Percentiles rank a stretch among this genome's conserved stretches.
These are phyloP conservation scores for Botrytis byssoidea DNA, from an alignment of 2,329 filamentous ascomycete genomes.

Conservation along the genomic window DNA sequence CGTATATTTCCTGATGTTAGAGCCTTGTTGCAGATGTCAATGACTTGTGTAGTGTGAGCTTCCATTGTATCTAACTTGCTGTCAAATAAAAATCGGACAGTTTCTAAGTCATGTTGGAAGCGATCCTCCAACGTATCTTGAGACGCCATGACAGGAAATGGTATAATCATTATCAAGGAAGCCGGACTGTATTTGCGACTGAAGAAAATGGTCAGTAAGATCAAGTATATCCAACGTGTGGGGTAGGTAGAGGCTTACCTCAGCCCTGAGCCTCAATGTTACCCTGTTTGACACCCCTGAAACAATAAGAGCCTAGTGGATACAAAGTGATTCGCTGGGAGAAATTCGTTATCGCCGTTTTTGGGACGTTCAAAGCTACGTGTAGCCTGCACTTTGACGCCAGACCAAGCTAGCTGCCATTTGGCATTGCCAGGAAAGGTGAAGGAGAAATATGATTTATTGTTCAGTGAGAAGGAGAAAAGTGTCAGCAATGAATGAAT, in stretches of 20 bases:
- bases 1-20: not conserved
- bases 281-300: not conserved
- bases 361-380: too few relatives aligned
- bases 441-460: too few relatives aligned
- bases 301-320: not conserved
- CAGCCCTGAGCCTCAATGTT: not conserved
- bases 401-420: too few relatives aligned
- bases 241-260: not conserved
- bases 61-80: not conserved
- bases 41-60: not conserved
- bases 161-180: not conserved
- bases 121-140: not conserved
- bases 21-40: not conserved
- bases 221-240: not conserved
- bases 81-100: not conserved
- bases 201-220: not conserved
- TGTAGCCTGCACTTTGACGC: too few relatives aligned
- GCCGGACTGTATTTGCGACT: rapidly evolving
- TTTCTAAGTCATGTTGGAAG: not conserved
- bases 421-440: too few relatives aligned
- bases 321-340: not conserved
- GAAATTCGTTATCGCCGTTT: too few relatives aligned
- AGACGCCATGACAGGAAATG: not conserved
- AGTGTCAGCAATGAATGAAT: too few relatives aligned
- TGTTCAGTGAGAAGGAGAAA: too few relatives aligned